Conservation (phyloP, 2,329 filamentous ascomycete genomes). For the Akanthomyces dipterigenus region DNA sequence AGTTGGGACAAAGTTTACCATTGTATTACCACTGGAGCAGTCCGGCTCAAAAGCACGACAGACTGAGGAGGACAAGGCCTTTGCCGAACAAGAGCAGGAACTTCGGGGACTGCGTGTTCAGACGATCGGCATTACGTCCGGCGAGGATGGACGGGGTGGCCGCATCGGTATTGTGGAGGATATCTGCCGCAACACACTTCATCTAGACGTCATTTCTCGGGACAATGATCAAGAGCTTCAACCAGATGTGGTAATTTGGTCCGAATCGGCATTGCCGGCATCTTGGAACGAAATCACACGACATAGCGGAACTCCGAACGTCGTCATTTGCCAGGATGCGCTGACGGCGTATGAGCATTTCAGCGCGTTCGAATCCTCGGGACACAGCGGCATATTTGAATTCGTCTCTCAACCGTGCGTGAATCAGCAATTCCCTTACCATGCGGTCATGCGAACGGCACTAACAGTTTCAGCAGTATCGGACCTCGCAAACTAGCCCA, state of each 20-base stretch:
- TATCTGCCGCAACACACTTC: conserved; percentile 28
- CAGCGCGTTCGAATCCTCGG: conserved; percentile 15
- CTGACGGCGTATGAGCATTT: conserved; percentile 21
- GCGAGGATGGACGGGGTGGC: conserved; percentile 5
- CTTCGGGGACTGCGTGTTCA: conserved; percentile 26
- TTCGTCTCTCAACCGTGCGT: conserved; percentile 33
- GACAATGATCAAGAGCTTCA: conserved; percentile 10
- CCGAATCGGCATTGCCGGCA: conserved; percentile 13
- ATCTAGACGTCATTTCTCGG: conserved; percentile 21
- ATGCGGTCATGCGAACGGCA: too few species aligned
- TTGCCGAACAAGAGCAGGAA: conserved; percentile 21
- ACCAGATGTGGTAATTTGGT: conserved; percentile 23
- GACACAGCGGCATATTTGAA: conserved; percentile 23
- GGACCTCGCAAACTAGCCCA: conserved; percentile 31
- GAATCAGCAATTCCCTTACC: too few species aligned
- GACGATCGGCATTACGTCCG: conserved; percentile 16
- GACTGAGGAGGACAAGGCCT: conserved; percentile 17
- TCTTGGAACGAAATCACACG: neutral
- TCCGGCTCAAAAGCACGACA: neutral
- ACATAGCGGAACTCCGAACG: conserved; percentile 14
- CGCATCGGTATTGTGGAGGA: conserved; percentile 12
- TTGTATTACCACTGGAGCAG: conserved; percentile 24
- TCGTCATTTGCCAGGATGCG: conserved; percentile 28
- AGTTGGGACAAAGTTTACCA: conserved; percentile 30
- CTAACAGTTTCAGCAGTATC: conserved; percentile 17